A percentile compares a stretch with the other conserved stretches of the same genome.
These are phyloP conservation scores for Amanita molliuscula DNA, from an alignment of 768 basidiomycete species.

Conservation along the genomic window DNA sequence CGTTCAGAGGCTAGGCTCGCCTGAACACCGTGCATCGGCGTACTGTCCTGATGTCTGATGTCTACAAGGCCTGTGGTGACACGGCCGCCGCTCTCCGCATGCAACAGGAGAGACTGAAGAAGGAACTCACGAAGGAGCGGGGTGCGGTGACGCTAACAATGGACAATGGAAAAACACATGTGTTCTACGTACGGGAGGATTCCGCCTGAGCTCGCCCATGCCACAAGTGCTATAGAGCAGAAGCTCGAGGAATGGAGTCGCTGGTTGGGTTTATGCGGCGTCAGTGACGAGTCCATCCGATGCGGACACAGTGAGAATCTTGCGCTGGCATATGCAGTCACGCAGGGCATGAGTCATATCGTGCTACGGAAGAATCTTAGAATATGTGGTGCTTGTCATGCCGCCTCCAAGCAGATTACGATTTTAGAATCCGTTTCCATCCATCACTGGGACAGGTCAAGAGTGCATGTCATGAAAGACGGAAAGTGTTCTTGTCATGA, in stretches of 20 bases:
- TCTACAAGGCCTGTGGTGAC: conserved; percentile 14
- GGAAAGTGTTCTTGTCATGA: conserved; percentile 17
- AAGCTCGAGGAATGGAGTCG: conserved; percentile 16
- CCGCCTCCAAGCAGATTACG: conserved; percentile 16
- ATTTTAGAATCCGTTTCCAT: conserved; percentile 16
- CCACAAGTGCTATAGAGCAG: conserved; percentile 12
- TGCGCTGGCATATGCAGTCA: conserved; percentile 15
- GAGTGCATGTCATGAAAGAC: conserved; percentile 15
- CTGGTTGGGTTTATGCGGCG: conserved; percentile 12
- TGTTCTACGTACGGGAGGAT: conserved; percentile 15
- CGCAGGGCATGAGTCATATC: conserved; percentile 14
- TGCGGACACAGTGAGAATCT: conserved; percentile 16
- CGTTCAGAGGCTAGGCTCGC: conserved; percentile 14
- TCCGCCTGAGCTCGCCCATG: conserved; percentile 12
- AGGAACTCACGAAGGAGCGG: conserved; percentile 13
- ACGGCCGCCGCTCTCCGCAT: conserved; percentile 12
- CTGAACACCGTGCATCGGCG: conserved; percentile 15
- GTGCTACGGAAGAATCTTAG: conserved; percentile 16
- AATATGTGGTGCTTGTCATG: conserved; percentile 17
- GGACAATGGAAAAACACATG: conserved; percentile 15
- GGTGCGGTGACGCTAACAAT: conserved; percentile 14
- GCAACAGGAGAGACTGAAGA: conserved; percentile 13
- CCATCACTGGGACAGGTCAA: conserved; percentile 17
- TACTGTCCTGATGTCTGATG: conserved; percentile 16
- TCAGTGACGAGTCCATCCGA: conserved; percentile 15